A percentile compares a stretch with the other conserved stretches of the same genome.
Conservation (phyloP, 495 filamentous ascomycete species). For the Aspergillus avenaceus region DNA sequence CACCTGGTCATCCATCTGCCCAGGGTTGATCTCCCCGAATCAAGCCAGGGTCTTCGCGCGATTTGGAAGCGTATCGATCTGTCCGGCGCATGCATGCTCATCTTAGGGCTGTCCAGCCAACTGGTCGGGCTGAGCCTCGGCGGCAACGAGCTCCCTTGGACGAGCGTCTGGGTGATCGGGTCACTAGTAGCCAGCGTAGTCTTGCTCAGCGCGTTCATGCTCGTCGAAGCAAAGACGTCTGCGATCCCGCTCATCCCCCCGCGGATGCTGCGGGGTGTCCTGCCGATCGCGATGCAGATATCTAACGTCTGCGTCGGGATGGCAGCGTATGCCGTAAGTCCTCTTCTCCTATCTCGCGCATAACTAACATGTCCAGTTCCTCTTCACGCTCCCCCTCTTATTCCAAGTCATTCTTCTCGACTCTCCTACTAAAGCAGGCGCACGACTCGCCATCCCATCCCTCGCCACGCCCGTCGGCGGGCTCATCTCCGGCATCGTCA, state of each 20-base stretch:
- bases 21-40: conserved; percentile 11
- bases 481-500: conserved; percentile 56
- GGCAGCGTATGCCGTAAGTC: conserved; percentile 59
- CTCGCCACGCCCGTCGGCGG: conserved; percentile 59
- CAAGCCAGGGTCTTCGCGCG: conserved; percentile 22
- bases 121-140: conserved; percentile 57
- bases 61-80: conserved; percentile 57
- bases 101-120: conserved; percentile 53
- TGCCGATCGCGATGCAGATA: conserved; percentile 51
- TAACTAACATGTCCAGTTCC: conserved; percentile 41
- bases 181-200: conserved; percentile 47
- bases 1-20: conserved; percentile 49
- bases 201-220: conserved; percentile 47
- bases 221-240: conserved; percentile 51
- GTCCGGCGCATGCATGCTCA: conserved; percentile 49
- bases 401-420: conserved; percentile 62
- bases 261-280: conserved; percentile 48
- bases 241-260: conserved; percentile 61
- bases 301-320: conserved; percentile 59
- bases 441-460: conserved; percentile 56
- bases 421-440: conserved; percentile 56
- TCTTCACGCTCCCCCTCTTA: conserved; percentile 61
- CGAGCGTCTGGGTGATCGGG: conserved; percentile 48
- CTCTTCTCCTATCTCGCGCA: not conserved
- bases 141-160: conserved; percentile 61